A percentile compares a stretch with the other conserved stretches of the same genome.
phyloP scores from a whole-genome alignment of 331 rosid species.

The Stylosanthes scabra region DNA sequence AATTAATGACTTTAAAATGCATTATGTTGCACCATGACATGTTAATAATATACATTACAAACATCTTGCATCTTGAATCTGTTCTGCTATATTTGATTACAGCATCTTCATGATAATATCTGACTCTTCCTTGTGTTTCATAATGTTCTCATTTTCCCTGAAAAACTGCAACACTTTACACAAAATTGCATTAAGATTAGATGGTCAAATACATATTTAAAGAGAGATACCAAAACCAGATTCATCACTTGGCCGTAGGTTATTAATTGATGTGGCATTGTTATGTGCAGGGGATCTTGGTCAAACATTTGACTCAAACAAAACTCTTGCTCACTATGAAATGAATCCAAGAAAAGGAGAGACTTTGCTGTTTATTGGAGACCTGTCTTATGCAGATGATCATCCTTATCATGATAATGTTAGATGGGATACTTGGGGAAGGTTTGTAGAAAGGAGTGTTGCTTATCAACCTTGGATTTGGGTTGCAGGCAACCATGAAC shows the following conservation, averaged over 20 bases:
- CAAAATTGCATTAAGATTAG: constrained; percentile 42
- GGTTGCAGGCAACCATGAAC: constrained; percentile 32
- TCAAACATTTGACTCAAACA: constrained; percentile 52
- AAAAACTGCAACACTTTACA: constrained; percentile 42
- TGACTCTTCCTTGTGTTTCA: constrained; percentile 33
- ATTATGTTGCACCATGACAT: constrained; percentile 32
- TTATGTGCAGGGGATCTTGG: constrained; percentile 51
- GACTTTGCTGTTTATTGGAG: constrained; percentile 49
- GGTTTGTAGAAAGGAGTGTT: constrained; percentile 49
- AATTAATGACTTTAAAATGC: not conserved
- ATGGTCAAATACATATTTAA: constrained; percentile 42
- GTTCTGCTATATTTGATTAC: no score
- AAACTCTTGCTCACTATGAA: constrained; percentile 50
- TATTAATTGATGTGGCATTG: constrained; percentile 13
- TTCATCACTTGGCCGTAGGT: no score
- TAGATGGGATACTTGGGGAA: constrained; percentile 60
- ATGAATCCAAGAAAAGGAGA: constrained; percentile 45
- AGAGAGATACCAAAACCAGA: constrained; percentile 53
- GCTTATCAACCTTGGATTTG: constrained; percentile 65
- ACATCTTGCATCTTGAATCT: no score
- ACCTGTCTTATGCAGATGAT: constrained; percentile 51
- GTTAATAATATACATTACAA: constrained; percentile 46
- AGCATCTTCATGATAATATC: constrained; percentile 34
- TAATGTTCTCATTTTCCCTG: constrained; percentile 1
- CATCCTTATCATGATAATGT: constrained; percentile 50